These are phyloP conservation scores for Apophysomyces elegans DNA, from an alignment of 371 early-diverging fungal genomes.

Conservation along the genomic window DNA sequence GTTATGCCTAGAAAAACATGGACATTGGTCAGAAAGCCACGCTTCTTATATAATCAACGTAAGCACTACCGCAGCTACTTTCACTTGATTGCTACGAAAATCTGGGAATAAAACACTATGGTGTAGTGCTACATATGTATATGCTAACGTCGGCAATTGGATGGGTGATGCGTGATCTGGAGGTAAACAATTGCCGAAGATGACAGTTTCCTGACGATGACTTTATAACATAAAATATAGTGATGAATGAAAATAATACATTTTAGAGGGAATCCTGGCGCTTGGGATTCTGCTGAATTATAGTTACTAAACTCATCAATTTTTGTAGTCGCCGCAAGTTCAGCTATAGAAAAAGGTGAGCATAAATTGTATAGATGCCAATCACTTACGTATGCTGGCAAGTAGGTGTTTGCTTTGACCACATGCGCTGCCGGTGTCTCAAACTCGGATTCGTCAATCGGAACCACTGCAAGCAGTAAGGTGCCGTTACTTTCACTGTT, in stretches of 20 bases:
- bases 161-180: no score
- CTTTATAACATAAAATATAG: no score
- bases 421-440: conserved; percentile 65
- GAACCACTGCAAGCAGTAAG: conserved; percentile 81
- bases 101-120: no score
- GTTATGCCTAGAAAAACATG: no score
- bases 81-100: no score
- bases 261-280: conserved; percentile 24
- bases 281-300: conserved; percentile 16
- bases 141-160: no score
- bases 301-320: conserved; percentile 25
- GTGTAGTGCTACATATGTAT: no score
- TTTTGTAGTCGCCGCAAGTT: conserved; percentile 26
- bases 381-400: conserved; percentile 54
- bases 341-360: conserved; percentile 20
- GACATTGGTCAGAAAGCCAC: no score
- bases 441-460: conserved; percentile 69
- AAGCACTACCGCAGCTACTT: no score
- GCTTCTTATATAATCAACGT: no score
- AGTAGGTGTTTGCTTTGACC: conserved; percentile 59
- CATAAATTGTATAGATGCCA: background rate
- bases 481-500: conserved; percentile 85
- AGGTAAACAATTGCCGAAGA: no score
- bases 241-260: conserved; percentile 7
- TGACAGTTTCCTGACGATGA: no score